Percentiles rank a stretch among this genome's conserved stretches.
phyloP scores from a whole-genome alignment of 208 protist species.

The Wallacemonas sp. region DNA sequence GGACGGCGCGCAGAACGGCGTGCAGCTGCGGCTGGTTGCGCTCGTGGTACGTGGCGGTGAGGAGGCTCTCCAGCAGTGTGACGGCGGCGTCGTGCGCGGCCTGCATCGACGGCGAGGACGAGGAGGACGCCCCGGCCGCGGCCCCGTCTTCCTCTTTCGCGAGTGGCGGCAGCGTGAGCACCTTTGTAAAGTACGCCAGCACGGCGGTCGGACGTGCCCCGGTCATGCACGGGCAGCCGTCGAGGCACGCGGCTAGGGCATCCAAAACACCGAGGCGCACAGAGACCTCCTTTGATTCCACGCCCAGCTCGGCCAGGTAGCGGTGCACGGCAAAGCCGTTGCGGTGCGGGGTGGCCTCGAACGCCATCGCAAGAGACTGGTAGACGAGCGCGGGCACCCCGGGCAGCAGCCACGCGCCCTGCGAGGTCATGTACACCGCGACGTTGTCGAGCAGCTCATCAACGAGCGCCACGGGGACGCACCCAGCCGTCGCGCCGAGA shows the following conservation, averaged over 20 bases:
- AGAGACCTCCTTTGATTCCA: constrained; percentile 22
- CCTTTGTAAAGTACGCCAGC: constrained; percentile 31
- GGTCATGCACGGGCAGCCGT: constrained; percentile 47
- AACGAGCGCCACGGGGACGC: constrained; percentile 55
- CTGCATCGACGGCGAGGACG: constrained; percentile 16
- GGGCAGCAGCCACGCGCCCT: constrained; percentile 49
- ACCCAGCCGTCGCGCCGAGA: constrained; percentile 55
- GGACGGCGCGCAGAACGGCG: constrained; percentile 35
- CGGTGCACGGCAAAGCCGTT: constrained; percentile 67
- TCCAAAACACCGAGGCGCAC: constrained; percentile 53
- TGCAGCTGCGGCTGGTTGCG: constrained; percentile 71
- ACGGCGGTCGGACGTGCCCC: constrained; percentile 52
- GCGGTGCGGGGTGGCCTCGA: constrained; percentile 63
- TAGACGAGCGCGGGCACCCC: constrained; percentile 55
- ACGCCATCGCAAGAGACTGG: constrained; percentile 41
- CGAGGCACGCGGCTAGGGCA: constrained; percentile 49
- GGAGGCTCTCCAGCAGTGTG: constrained; percentile 34
- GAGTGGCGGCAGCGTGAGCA: constrained; percentile 24
- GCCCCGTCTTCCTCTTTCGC: background rate
- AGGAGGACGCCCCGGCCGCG: background rate
- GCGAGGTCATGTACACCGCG: constrained; percentile 44
- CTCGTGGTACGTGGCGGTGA: constrained; percentile 43
- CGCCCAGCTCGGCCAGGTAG: constrained; percentile 41
- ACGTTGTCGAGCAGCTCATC: constrained; percentile 46
- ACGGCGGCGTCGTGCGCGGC: constrained; percentile 34